A percentile compares a stretch with the other conserved stretches of the same genome.
These are phyloP conservation scores for Syzygium jambos DNA, from an alignment of 345 rosid species.

Conservation along the genomic window DNA sequence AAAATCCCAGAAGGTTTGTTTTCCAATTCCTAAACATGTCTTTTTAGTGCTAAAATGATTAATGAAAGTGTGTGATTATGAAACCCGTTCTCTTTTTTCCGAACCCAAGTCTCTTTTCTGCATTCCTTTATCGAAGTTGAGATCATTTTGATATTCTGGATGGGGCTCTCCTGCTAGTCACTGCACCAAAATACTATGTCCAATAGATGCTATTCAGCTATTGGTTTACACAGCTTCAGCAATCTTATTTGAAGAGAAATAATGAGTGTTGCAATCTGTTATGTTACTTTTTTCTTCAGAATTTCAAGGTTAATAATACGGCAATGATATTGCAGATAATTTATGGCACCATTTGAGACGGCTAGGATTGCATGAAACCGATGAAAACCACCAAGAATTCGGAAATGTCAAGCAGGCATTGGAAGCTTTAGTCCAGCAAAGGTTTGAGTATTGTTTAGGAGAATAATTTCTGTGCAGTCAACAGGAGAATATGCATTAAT, in stretches of 20 bases:
- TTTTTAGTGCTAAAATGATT: neutral
- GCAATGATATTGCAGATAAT: conserved; percentile 33
- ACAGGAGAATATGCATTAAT: neutral
- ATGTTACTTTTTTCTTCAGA: neutral
- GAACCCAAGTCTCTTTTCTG: neutral
- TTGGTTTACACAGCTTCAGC: neutral
- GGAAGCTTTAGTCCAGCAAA: conserved; percentile 78
- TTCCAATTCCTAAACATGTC: neutral
- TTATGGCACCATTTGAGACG: conserved; percentile 79
- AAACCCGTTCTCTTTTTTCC: neutral
- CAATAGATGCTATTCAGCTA: neutral
- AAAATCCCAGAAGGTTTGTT: conserved; percentile 67
- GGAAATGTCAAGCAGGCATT: conserved; percentile 72
- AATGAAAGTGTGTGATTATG: neutral
- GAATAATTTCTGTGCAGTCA: neutral
- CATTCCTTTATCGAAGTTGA: neutral
- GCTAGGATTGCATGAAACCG: conserved; percentile 55
- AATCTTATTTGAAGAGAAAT: neutral
- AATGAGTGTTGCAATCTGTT: neutral
- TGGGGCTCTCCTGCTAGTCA: neutral
- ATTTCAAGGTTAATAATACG: neutral
- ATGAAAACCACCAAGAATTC: conserved; percentile 59
- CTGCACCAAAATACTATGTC: neutral
- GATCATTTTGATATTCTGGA: neutral
- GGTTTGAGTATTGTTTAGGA: conserved; percentile 23